phyloP scores from a whole-genome alignment of 106 monocot genomes.

The Dendrobium catenatum region DNA sequence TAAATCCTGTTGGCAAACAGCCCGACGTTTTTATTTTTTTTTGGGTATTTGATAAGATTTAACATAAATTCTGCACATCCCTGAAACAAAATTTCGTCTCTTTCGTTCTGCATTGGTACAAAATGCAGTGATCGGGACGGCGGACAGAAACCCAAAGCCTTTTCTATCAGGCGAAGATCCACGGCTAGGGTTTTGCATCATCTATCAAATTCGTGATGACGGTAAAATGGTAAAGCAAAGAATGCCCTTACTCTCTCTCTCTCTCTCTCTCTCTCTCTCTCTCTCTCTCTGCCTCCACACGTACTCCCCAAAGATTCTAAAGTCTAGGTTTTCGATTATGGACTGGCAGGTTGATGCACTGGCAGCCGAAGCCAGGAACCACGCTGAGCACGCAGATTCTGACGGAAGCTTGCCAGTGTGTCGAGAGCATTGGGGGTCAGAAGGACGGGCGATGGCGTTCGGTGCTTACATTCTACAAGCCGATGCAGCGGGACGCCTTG shows the following conservation, averaged over 20 bases:
- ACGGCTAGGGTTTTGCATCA: neutral
- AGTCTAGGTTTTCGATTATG: neutral
- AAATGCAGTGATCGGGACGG: neutral
- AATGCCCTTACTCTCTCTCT: neutral
- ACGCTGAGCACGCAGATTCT: constrained; percentile 81
- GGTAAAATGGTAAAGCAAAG: constrained; percentile 4
- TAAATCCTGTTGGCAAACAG: no score
- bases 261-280: no score
- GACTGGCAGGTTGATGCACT: constrained; percentile 71
- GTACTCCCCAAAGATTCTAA: neutral
- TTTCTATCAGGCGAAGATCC: neutral
- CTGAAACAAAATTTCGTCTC: no score
- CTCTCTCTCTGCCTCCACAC: neutral
- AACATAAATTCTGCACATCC: no score
- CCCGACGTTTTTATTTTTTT: no score
- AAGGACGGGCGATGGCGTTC: constrained; percentile 80
- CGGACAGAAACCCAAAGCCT: neutral
- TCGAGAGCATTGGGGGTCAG: constrained; percentile 45
- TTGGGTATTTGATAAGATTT: no score
- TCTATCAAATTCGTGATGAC: neutral
- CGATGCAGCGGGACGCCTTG: constrained; percentile 41
- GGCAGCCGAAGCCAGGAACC: constrained; percentile 87
- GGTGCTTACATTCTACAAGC: constrained; percentile 71
- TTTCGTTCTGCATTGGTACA: no score
- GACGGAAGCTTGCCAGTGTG: constrained; percentile 68